Percentiles rank a stretch among this genome's conserved stretches.
These are phyloP conservation scores for Echeveria elegans DNA, from an alignment of 164 flowering plant species.

Conservation along the genomic window DNA sequence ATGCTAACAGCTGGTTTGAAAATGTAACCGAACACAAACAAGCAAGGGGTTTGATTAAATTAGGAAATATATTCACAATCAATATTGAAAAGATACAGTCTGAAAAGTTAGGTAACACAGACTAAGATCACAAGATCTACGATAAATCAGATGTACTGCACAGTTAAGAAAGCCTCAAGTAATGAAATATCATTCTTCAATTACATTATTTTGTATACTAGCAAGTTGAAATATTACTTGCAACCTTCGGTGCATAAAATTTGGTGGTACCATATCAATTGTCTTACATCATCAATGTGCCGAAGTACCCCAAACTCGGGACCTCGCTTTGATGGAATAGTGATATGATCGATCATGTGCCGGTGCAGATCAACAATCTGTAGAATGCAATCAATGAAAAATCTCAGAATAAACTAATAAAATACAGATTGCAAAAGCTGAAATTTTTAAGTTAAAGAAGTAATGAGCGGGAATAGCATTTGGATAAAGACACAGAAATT, in stretches of 20 bases:
- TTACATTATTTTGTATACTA: background rate
- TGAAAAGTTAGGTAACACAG: too few relatives aligned
- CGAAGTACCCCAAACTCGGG: constrained; percentile 73
- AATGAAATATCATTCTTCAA: background rate
- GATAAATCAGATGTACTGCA: too few relatives aligned
- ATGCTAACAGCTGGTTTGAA: too few relatives aligned
- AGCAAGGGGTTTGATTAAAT: too few relatives aligned
- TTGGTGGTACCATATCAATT: background rate
- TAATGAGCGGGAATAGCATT: background rate
- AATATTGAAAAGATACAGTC: too few relatives aligned
- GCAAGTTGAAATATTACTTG: background rate
- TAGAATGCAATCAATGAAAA: background rate
- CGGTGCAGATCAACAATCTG: constrained; percentile 91
- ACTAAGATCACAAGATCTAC: too few relatives aligned
- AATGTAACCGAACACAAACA: too few relatives aligned
- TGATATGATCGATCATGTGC: constrained; percentile 89
- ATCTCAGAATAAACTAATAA: background rate
- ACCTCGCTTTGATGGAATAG: constrained; percentile 78
- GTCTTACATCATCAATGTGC: constrained; percentile 85
- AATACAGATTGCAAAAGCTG: background rate
- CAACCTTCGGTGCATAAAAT: background rate
- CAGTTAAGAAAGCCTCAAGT: too few relatives aligned
- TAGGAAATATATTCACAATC: too few relatives aligned
- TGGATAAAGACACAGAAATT: background rate
- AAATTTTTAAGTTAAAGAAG: too few relatives aligned